Evolutionary conservation across 345 rosid species (phyloP), one percentile per base, ranked within the genome.

Genomic region (Aquilaria yunnanensis): DNA sequence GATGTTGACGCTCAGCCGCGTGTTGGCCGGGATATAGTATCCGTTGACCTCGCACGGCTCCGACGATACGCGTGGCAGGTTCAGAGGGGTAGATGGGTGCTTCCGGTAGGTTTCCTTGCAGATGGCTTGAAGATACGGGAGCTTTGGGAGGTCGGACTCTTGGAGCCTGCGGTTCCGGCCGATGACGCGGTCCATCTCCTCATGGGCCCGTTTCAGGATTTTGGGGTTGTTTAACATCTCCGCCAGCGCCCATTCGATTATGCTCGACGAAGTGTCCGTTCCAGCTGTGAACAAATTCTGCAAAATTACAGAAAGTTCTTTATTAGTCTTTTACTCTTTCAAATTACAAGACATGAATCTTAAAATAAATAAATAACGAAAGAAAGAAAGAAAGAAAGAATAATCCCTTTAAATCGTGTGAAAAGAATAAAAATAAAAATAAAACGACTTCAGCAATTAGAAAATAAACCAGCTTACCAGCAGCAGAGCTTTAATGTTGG

Each of bases 221-320:
- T 14, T 68, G 0, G 82, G 81, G 60, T 74, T 79, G 5, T 67
- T 59, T 59, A 81, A 6, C 75, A 86, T 74, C 69, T 86, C 87
- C 1, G 79, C 71, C 0, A 86, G 46, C 33, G 87, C 69, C 92
- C 87, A 83, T 59, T 83, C 92, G 32, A 83, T 80, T 23, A 73
- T 30, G 71, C 89, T 83, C 0, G 89, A 83, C 13, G 87, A 74
- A 10, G 92, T 77, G 71, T 86, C 92, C 0, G 86, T 81, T 5
- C 92, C 92, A 1, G 89, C 91, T 0, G 79, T 60, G 71, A 85
- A 85, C 49, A 85, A 57, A 59, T 85, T 75, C 91, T 85, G 47
- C 32, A 32, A 54, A 23, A 31, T 14, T 32, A 3, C 23, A 23
- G 1, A 23, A 23, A 23, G 23, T 23, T 23, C 23, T 23, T 23